Evolutionary conservation across 768 basidiomycete genomes (phyloP).

Genomic region (Lentinula sp.): DNA sequence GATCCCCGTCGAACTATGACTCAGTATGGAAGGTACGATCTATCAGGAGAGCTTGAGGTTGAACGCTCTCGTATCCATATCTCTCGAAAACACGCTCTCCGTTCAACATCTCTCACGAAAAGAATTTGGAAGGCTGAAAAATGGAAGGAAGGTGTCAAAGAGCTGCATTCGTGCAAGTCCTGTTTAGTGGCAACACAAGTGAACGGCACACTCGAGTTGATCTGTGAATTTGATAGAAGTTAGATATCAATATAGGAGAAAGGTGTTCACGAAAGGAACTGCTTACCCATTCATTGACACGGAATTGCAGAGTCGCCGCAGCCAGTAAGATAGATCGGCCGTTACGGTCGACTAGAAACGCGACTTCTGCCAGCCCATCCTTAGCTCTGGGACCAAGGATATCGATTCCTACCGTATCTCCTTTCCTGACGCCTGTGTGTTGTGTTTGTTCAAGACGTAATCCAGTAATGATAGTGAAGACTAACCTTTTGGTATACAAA

Average conservation of each 20-base stretch:
- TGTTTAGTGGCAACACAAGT: not conserved
- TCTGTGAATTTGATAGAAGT: not conserved
- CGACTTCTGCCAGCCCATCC: conserved; percentile 14
- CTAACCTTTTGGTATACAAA: conserved; percentile 43
- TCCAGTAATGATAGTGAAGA: conserved; percentile 12
- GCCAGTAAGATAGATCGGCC: conserved; percentile 14
- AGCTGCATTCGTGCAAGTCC: not conserved
- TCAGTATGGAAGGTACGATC: not conserved
- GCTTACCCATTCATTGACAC: conserved; percentile 15
- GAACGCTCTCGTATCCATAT: conserved; percentile 24
- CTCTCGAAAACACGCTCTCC: conserved; percentile 32
- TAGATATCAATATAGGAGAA: no score
- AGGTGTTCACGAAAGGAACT: no score
- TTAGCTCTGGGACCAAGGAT: conserved; percentile 6
- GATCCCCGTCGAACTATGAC: not conserved
- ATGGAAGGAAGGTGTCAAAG: not conserved
- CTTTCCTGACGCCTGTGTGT: conserved; percentile 18
- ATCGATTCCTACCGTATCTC: conserved; percentile 25
- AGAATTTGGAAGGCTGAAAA: conserved; percentile 18
- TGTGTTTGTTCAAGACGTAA: not conserved
- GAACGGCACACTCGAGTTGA: not conserved
- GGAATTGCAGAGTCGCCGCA: conserved; percentile 6
- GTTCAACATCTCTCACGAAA: conserved; percentile 18
- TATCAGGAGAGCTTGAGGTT: not conserved
- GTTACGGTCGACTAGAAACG: conserved; percentile 19